Evolutionary conservation across 352 stramenopile genomes (phyloP).

Genomic region (Chrysophaeum taylorii): DNA sequence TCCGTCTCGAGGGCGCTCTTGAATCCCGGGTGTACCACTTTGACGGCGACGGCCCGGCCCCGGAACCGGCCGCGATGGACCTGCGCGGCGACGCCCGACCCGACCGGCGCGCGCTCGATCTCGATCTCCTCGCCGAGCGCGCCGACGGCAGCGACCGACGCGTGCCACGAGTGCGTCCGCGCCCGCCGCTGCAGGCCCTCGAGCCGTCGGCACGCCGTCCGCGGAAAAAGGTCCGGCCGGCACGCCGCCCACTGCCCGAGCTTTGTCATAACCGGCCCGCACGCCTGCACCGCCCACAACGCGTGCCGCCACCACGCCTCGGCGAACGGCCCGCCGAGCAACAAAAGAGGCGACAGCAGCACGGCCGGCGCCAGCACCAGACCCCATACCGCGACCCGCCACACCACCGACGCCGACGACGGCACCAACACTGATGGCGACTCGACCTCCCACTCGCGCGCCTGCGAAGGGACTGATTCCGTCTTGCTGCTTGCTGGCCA

Average conservation of each 20-base stretch:
- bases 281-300: not conserved
- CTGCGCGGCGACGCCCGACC: not conserved
- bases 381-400: no score
- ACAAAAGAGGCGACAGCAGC: not conserved
- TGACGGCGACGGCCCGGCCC: not conserved
- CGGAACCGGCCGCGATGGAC: not conserved
- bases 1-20: not conserved
- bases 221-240: not conserved
- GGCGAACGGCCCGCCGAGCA: not conserved
- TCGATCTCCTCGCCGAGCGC: no score
- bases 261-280: not conserved
- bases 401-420: no score
- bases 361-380: no score
- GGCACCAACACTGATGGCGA: no score
- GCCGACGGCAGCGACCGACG: not conserved
- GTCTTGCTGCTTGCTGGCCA: no score
- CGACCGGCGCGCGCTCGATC: not conserved
- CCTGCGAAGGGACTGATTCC: no score
- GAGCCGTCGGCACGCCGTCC: not conserved
- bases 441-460: no score
- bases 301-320: not conserved
- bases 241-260: not conserved
- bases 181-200: not conserved
- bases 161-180: not conserved
- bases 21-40: not conserved